A percentile compares a stretch with the other conserved stretches of the same genome.
These are phyloP conservation scores for Chaetothyriales sp. DNA, from an alignment of 2,329 filamentous ascomycete species.

Conservation along the genomic window DNA sequence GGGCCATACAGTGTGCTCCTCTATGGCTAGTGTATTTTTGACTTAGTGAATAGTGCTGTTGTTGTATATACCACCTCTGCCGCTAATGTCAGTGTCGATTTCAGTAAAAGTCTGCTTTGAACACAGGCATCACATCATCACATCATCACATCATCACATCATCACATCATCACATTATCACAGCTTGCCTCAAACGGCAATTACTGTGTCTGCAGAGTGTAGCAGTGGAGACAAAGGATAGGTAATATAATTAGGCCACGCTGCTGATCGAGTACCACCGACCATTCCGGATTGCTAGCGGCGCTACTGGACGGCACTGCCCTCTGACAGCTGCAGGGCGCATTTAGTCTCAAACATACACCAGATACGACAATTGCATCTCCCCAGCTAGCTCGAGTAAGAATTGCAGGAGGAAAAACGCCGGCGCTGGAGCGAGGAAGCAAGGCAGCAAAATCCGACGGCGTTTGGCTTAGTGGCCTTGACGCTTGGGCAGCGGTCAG, in stretches of 20 bases:
- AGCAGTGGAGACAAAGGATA: not conserved
- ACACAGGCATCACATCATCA: no score
- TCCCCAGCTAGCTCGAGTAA: not conserved
- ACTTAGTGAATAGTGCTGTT: no score
- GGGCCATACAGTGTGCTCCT: no score
- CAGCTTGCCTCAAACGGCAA: no score
- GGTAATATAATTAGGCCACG: not conserved
- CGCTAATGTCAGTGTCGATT: no score
- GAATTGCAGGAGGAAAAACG: not conserved
- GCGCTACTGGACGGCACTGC: not conserved
- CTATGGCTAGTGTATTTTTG: no score
- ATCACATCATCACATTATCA: no score
- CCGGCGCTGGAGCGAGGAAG: not conserved
- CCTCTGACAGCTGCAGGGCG: not conserved
- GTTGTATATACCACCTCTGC: no score
- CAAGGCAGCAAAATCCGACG: not conserved
- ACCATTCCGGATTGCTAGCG: no score
- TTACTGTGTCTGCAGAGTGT: not conserved
- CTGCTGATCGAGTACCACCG: no score
- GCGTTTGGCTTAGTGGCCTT: not conserved
- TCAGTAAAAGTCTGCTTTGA: no score
- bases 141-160: no score
- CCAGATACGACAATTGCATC: not conserved
- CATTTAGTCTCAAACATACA: not conserved
- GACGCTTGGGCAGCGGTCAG: not conserved